Percentiles rank a stretch among this genome's conserved stretches.
Evolutionary conservation across 257 asterid species (phyloP).

Genomic region (Voacanga thouarsii): DNA sequence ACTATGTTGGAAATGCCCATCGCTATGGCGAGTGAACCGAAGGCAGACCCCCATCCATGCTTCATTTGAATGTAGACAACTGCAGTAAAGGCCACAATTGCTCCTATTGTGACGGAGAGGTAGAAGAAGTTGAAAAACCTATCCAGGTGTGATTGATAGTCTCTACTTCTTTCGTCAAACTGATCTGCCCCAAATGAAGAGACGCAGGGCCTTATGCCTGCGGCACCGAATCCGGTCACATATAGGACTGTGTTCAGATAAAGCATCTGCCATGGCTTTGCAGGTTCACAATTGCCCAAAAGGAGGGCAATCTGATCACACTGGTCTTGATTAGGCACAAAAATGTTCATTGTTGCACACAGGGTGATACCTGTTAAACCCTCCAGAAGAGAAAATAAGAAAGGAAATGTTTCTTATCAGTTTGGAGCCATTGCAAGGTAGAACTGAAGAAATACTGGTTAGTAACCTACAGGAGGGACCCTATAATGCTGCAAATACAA

Average conservation of each 20-base stretch:
- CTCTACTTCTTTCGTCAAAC: slow-evolving; percentile 70
- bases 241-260: slow-evolving; percentile 72
- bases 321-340: slow-evolving; percentile 75
- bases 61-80: slow-evolving; percentile 83
- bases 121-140: slow-evolving; percentile 91
- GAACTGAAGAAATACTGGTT: not conserved
- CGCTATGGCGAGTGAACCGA: slow-evolving; percentile 84
- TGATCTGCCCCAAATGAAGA: slow-evolving; percentile 99
- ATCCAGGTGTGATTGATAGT: slow-evolving; percentile 72
- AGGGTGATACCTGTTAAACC: slow-evolving; percentile 91
- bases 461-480: not conserved
- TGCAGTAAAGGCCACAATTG: slow-evolving; percentile 87
- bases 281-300: slow-evolving; percentile 85
- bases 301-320: slow-evolving; percentile 85
- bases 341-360: slow-evolving; percentile 52
- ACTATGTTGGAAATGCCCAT: slow-evolving; percentile 89
- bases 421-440: not conserved
- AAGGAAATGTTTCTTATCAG: not conserved
- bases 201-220: slow-evolving; percentile 98
- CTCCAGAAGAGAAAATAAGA: slow-evolving; percentile 40
- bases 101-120: slow-evolving; percentile 92
- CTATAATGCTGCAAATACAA: not conserved
- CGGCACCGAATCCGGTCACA: slow-evolving; percentile 88
- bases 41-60: slow-evolving; percentile 95
- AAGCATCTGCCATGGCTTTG: slow-evolving; percentile 89